Evolutionary conservation across 371 early-diverging fungal genomes (phyloP).

Genomic region (Mortierella sp.): DNA sequence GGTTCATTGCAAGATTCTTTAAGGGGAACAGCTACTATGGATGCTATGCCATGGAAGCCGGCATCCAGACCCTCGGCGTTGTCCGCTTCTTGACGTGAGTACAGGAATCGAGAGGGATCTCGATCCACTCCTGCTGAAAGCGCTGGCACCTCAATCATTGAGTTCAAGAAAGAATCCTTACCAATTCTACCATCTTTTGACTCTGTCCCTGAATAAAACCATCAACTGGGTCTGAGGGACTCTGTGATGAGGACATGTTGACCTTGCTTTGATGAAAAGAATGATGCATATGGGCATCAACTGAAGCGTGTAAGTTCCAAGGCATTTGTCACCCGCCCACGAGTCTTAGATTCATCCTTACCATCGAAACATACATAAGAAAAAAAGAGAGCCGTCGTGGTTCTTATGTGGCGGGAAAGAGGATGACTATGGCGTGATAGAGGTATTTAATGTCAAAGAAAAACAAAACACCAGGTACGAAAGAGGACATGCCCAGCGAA

Average conservation of each 20-base stretch:
- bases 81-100: conserved; percentile 58
- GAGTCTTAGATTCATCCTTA: too few relatives aligned
- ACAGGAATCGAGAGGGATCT: neutral
- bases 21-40: conserved; percentile 74
- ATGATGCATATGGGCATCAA: too few relatives aligned
- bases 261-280: too few relatives aligned
- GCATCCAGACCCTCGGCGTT: conserved; percentile 83
- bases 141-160: neutral
- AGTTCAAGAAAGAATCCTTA: neutral
- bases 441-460: neutral
- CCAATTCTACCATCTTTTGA: too few relatives aligned
- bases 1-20: conserved; percentile 75
- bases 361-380: too few relatives aligned
- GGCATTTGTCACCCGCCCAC: too few relatives aligned
- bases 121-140: neutral
- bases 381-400: conserved; percentile 51
- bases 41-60: conserved; percentile 81
- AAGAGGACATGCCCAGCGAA: too few relatives aligned
- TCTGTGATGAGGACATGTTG: too few relatives aligned
- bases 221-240: too few relatives aligned
- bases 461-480: neutral
- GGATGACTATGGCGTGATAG: conserved; percentile 6
- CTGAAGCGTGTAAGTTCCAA: too few relatives aligned
- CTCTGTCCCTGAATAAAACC: too few relatives aligned
- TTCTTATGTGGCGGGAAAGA: conserved; percentile 7